Conservation (phyloP, 1,284 basidiomycete species). For the Fomes fomentarius region DNA sequence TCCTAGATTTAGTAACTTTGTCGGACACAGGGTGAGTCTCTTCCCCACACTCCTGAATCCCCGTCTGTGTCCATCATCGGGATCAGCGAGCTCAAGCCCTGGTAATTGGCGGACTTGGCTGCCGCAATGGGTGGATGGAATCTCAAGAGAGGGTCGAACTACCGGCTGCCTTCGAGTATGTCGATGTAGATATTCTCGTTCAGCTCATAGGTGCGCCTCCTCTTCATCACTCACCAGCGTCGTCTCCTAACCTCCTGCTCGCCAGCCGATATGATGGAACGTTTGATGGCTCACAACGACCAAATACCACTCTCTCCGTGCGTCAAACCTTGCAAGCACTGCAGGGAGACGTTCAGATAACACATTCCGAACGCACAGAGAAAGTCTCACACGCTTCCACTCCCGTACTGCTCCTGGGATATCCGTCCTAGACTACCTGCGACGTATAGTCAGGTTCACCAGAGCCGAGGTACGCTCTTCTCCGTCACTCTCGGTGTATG, state of each 20-base stretch:
- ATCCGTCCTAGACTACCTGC: constrained; percentile 85
- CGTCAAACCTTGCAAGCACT: constrained; percentile 37
- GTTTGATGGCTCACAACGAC: constrained; percentile 92
- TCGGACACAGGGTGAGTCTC: constrained; percentile 1
- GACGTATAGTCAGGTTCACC: constrained; percentile 89
- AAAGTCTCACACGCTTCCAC: constrained; percentile 91
- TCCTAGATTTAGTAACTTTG: background rate
- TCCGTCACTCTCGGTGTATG: constrained; percentile 28
- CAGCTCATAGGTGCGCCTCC: constrained; percentile 75
- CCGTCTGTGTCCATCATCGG: constrained; percentile 25
- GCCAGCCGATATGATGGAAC: constrained; percentile 90
- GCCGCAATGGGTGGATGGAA: constrained; percentile 81
- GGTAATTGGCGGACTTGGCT: constrained; percentile 34
- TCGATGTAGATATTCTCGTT: constrained; percentile 79
- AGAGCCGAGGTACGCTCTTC: constrained; percentile 77
- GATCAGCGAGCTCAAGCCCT: constrained; percentile 16
- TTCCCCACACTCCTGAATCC: constrained; percentile 8
- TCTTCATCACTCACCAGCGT: background rate
- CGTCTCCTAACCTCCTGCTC: constrained; percentile 16
- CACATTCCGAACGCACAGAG: constrained; percentile 43
- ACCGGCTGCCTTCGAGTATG: constrained; percentile 75
- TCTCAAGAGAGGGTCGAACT: constrained; percentile 73
- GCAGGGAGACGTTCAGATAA: constrained; percentile 27
- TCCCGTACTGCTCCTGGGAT: constrained; percentile 88
- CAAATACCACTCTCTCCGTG: constrained; percentile 84